Evolutionary conservation across 768 basidiomycete genomes (phyloP), one percentile per base, ranked within the genome.

Genomic region (Termitomyces sp.): DNA sequence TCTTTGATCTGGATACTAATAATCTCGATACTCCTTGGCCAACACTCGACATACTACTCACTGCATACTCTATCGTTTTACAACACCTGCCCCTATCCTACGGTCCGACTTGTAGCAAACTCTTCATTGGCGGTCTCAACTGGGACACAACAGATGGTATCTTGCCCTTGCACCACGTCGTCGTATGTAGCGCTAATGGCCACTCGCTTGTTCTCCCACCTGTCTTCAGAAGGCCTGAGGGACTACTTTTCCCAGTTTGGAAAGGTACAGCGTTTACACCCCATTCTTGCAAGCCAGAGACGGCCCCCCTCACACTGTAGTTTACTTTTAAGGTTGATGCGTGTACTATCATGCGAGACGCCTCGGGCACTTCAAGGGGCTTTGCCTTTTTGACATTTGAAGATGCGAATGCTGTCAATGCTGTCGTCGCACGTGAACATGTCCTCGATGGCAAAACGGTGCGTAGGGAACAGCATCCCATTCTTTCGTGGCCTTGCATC

Each of bases 91-190:
- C 33, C 58, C 62, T 69, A 62, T 64, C 60, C 67, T 67, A 68
- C 64, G 60, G 64, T 63, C 59, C 66, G 62, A 61, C 68, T 66
- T 63, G 65, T 84, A 93, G 92, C 75, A 94, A 94, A 82, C 87
- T 94, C 83, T 94, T 94, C 79, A 87, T 94, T 74, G 92, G 92
- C 68, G 92, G 92, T 69, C 81, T 94, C 66, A 93, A 89, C 78
- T 94, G 92, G 92, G 91, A 92, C 71, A 94, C 92, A 71, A 90
- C 88, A 77, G 92, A 93, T 81, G 92, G 92, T 93, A 81, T 79
- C 75, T 67, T 68, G 66, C 70, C 67, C 72, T 59, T 70, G 67
- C 64, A 66, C 65, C 65, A 54, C 57, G 65, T 65, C 71, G 63
- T 64, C 59, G 68, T 72, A 68, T 69, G 66, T 75, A 68, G 69